These are phyloP conservation scores for Cyclostephanos invisitatus DNA, from an alignment of 108 stramenopile genomes.

Conservation along the genomic window DNA sequence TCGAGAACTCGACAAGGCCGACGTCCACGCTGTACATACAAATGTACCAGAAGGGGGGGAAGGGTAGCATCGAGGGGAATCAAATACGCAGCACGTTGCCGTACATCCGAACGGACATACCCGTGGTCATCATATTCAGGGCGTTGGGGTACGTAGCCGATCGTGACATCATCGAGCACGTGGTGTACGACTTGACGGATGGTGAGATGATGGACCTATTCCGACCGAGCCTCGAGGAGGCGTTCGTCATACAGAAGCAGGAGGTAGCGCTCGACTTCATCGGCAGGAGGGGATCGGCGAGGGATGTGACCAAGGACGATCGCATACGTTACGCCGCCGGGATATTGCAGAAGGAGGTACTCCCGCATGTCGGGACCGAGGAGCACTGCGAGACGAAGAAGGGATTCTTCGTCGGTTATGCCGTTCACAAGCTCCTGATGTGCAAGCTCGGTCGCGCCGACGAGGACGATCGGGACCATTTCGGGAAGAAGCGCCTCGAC, in stretches of 20 bases:
- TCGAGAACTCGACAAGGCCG: slow-evolving; percentile 91
- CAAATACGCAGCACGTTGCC: slow-evolving; percentile 95
- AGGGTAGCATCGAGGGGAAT: slow-evolving; percentile 89
- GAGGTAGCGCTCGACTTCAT: slow-evolving; percentile 96
- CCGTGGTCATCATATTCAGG: slow-evolving; percentile 98
- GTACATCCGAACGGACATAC: slow-evolving; percentile 96
- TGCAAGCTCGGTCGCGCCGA: slow-evolving; percentile 92
- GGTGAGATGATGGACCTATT: slow-evolving; percentile 97
- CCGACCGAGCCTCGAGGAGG: slow-evolving; percentile 95
- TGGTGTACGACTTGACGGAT: slow-evolving; percentile 98
- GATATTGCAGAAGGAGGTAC: slow-evolving; percentile 94
- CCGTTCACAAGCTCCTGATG: slow-evolving; percentile 96
- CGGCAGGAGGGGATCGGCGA: slow-evolving; percentile 90
- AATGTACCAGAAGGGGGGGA: slow-evolving; percentile 96
- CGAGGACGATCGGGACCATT: slow-evolving; percentile 99
- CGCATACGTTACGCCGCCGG: slow-evolving; percentile 96
- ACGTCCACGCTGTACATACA: slow-evolving; percentile 93
- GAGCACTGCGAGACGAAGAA: slow-evolving; percentile 97
- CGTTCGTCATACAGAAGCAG: slow-evolving; percentile 92
- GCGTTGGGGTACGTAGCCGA: slow-evolving; percentile 96
- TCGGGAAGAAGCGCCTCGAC: slow-evolving; percentile 99
- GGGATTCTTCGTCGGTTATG: slow-evolving; percentile 99
- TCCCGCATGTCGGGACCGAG: slow-evolving; percentile 98
- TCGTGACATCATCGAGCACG: slow-evolving; percentile 96
- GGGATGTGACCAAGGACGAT: slow-evolving; percentile 93